A percentile compares a stretch with the other conserved stretches of the same genome.
These are phyloP conservation scores for Xylaria venustula DNA, from an alignment of 495 filamentous ascomycete species.

Conservation along the genomic window DNA sequence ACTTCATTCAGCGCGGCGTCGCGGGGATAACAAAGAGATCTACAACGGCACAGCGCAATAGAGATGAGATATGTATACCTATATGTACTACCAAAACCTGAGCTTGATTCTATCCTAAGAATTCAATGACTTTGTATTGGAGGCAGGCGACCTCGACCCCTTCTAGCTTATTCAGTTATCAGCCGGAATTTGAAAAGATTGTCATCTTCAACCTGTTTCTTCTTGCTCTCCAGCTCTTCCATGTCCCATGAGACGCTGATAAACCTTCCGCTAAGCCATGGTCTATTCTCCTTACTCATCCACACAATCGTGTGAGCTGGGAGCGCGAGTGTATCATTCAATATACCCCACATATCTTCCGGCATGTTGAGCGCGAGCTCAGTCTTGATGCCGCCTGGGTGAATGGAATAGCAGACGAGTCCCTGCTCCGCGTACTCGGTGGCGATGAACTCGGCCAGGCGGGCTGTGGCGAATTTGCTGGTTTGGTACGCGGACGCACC, in stretches of 20 bases:
- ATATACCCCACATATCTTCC: constrained; percentile 10
- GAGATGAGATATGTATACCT: too few relatives aligned
- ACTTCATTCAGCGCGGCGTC: too few relatives aligned
- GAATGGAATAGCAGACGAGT: constrained; percentile 37
- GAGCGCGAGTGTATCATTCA: constrained; percentile 37
- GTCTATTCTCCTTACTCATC: constrained; percentile 32
- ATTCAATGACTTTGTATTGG: too few relatives aligned
- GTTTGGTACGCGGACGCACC: constrained; percentile 39
- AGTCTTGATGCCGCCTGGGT: constrained; percentile 48
- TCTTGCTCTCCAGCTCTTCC: constrained; percentile 43
- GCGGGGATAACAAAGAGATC: too few relatives aligned
- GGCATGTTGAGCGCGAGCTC: constrained; percentile 33
- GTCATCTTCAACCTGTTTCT: constrained; percentile 41
- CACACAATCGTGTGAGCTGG: constrained; percentile 37
- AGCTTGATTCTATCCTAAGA: too few relatives aligned
- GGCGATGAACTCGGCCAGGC: constrained; percentile 45
- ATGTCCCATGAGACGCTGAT: constrained; percentile 46
- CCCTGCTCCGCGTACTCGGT: constrained; percentile 42
- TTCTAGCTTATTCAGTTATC: constrained; percentile 2
- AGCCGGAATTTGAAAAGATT: constrained; percentile 47
- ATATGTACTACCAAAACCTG: too few relatives aligned
- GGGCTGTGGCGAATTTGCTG: constrained; percentile 39
- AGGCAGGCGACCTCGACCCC: neutral
- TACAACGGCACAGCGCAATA: too few relatives aligned
- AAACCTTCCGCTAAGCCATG: constrained; percentile 42